These are phyloP conservation scores for Podila epigama DNA, from an alignment of 192 early-diverging fungal genomes.

Conservation along the genomic window DNA sequence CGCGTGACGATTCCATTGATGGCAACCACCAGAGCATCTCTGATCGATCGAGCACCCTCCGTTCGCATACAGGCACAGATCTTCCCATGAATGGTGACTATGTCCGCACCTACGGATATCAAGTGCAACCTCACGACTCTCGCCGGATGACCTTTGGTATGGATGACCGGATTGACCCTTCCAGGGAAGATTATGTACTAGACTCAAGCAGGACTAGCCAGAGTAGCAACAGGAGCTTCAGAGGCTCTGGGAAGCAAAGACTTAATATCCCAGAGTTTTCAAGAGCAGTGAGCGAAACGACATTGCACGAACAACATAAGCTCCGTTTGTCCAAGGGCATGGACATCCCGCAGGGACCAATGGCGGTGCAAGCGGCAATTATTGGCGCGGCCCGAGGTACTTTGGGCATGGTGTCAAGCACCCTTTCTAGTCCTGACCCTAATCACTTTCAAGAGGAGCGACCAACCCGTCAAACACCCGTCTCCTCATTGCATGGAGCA, in stretches of 20 bases:
- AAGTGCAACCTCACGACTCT: too few species aligned
- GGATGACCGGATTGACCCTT: slow-evolving; percentile 16
- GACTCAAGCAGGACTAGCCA: slow-evolving; percentile 31
- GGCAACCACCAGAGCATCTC: neutral
- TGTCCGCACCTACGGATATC: too few species aligned
- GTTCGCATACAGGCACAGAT: neutral
- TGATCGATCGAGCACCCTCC: neutral
- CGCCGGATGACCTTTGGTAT: neutral
- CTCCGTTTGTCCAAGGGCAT: neutral
- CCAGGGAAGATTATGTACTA: slow-evolving; percentile 28
- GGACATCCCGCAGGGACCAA: slow-evolving; percentile 18
- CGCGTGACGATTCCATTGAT: too few species aligned
- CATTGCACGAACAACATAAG: neutral
- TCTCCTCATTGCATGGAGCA: neutral
- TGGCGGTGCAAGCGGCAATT: slow-evolving; percentile 41
- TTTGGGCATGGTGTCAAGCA: slow-evolving; percentile 3
- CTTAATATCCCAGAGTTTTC: slow-evolving; percentile 22
- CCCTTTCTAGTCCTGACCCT: slow-evolving; percentile 33
- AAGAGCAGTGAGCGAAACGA: slow-evolving; percentile 15
- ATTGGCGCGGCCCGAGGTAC: slow-evolving; percentile 33
- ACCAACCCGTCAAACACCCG: neutral
- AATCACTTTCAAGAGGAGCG: slow-evolving; percentile 5
- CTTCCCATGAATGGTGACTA: neutral
- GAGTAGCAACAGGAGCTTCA: slow-evolving; percentile 16
- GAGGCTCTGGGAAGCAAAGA: neutral